phyloP scores from a whole-genome alignment of 2,329 filamentous ascomycete genomes.

The Aspergillus pseudotamarii region DNA sequence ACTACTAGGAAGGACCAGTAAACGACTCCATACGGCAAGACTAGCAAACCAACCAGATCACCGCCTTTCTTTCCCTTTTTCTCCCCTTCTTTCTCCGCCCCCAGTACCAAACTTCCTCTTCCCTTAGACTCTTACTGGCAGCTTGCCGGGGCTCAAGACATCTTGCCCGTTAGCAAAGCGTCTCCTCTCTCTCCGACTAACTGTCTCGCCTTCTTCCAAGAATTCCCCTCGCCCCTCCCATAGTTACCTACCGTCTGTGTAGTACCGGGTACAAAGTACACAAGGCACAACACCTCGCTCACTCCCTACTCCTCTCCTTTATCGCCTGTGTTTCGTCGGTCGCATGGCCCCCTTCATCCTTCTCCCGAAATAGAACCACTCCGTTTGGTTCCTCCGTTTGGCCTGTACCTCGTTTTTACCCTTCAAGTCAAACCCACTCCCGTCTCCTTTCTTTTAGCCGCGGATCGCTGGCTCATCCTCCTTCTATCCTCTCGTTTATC shows the following conservation, averaged over 20 bases:
- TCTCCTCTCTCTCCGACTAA: neutral
- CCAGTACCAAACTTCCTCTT: conserved; percentile 3
- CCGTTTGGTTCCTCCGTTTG: conserved; percentile 5
- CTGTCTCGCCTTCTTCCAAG: neutral
- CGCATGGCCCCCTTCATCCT: conserved; percentile 18
- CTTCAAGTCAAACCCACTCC: neutral
- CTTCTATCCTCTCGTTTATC: conserved; percentile 1
- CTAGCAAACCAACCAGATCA: conserved; percentile 4
- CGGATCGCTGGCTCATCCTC: conserved; percentile 10
- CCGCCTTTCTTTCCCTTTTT: conserved; percentile 5
- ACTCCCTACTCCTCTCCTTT: conserved; percentile 11
- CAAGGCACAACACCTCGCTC: conserved; percentile 5
- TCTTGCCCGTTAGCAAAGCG: neutral
- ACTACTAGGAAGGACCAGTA: neutral
- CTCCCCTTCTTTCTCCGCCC: conserved; percentile 3
- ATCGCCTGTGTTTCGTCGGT: conserved; percentile 11
- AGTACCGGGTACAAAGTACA: neutral
- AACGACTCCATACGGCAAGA: neutral
- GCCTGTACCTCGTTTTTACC: neutral
- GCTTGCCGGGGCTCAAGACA: neutral
- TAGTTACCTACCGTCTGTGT: neutral
- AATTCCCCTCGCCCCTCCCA: neutral
- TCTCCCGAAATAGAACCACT: conserved; percentile 6
- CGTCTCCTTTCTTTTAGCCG: conserved; percentile 8
- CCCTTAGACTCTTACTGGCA: neutral